phyloP scores from a whole-genome alignment of 306 rosid genomes.

The Canavalia gladiata region DNA sequence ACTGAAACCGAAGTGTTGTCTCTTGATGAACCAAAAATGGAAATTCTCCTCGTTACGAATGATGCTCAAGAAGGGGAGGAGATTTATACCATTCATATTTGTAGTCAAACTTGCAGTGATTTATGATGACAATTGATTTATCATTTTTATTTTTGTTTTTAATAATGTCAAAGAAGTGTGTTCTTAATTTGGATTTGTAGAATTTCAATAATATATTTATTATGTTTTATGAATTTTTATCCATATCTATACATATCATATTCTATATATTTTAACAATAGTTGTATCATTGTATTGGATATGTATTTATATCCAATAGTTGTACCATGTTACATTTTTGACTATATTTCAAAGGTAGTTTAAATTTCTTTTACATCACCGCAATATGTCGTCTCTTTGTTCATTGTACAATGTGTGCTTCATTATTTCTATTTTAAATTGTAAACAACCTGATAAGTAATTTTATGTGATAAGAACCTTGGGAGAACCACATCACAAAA shows the following conservation, averaged over 20 bases:
- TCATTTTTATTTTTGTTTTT: background rate
- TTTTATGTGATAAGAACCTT: background rate
- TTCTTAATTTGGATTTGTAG: background rate
- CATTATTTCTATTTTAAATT: slow-evolving; percentile 3
- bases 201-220: background rate
- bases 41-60: no score
- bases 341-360: slow-evolving; percentile 11
- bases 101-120: background rate
- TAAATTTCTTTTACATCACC: slow-evolving; percentile 17
- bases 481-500: no score
- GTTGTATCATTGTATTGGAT: background rate
- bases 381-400: slow-evolving; percentile 2
- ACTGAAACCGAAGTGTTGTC: no score
- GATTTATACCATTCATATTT: background rate
- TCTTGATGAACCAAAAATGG: no score
- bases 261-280: no score
- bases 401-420: slow-evolving; percentile 21
- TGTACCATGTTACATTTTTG: slow-evolving; percentile 9
- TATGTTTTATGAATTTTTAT: background rate
- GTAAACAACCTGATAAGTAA: background rate
- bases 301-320: no score
- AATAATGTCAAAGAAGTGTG: background rate
- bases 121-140: background rate
- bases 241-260: no score
- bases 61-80: no score